Base-by-base conservation (phyloP, 2,329 filamentous ascomycete species). In the Pestalotiopsis sp. region DNA sequence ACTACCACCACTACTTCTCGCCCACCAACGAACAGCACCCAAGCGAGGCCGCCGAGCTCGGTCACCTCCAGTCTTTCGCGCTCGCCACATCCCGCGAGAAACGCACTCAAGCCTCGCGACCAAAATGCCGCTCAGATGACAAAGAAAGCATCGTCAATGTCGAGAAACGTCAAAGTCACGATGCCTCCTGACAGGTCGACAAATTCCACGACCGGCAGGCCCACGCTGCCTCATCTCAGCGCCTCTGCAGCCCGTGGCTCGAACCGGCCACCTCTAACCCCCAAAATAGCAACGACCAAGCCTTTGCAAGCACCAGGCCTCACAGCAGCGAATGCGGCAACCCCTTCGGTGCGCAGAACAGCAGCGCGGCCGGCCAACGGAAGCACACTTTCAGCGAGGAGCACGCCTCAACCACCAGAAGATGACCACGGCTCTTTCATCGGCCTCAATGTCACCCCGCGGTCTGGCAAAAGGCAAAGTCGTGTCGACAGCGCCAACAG, bases 371-470 rank as follows among this genome's bases (percentile, higher is more conserved):
- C 73, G 61, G 70, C 66, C 25, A 78, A 57, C 69, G 75, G 76
- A 61, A 74, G 71, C 69, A 75, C 77, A 70, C 76, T 78, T 67
- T 65, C 76, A 74, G 52, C 69, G 25, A 68, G 65, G 66, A 73
- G 69, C 56, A 61, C 69, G 31, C 61, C 71, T 23, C 74, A 75
- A 14, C 76, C 77, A 69, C 89, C 91, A 65, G 86, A 89, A 59
- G 84, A 89, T 9, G 82, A 85, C 38, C 83, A 86, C 64, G n/a
- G 14, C n/a, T 76, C 87, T 65, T 88, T 88, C 74, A 81, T 94
- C 59, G 89, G 80, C 79, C 87, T 82, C 78, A 94, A 93, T 78
- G 83, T 94, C 77, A 97, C 94, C 3, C 93, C 94, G 65, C 89
- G 94, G 72, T 94, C 94, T 9, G 92, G 91, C 9, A 85, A 90